A percentile compares a stretch with the other conserved stretches of the same genome.
Conservation (phyloP, 306 rosid species). For the Purshia tridentata region DNA sequence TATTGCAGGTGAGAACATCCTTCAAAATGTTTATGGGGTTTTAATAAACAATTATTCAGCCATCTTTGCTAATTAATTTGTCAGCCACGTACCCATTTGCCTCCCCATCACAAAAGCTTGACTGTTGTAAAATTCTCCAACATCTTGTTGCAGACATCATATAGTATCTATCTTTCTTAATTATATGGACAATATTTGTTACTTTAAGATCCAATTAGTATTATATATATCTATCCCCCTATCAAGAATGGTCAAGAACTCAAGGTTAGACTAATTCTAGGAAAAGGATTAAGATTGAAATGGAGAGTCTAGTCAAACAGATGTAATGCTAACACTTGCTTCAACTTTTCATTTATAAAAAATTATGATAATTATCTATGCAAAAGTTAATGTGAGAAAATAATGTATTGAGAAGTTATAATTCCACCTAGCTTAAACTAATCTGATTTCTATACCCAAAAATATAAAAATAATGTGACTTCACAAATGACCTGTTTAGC, state of each 20-base stretch:
- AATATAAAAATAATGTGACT: background rate
- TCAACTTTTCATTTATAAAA: background rate
- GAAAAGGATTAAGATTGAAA: background rate
- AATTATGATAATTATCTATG: background rate
- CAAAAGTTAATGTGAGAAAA: too few relatives aligned
- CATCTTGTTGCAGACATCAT: slow-evolving; percentile 4
- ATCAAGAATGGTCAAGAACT: background rate
- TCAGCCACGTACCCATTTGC: background rate
- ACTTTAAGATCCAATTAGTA: background rate
- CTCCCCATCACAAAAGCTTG: background rate
- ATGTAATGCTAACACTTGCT: background rate
- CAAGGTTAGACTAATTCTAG: background rate
- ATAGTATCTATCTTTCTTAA: background rate
- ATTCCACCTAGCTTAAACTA: background rate
- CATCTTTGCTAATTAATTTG: background rate
- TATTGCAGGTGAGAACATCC: background rate
- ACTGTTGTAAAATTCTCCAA: slow-evolving; percentile 11
- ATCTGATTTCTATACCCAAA: too few relatives aligned
- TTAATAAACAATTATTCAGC: background rate
- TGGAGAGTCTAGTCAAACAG: slow-evolving; percentile 10
- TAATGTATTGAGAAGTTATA: background rate
- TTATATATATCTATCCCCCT: background rate
- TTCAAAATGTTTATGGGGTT: background rate
- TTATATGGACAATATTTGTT: background rate
- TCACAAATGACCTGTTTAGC: background rate